These are phyloP conservation scores for Kalmanozyma brasiliensis DNA, from an alignment of 1,284 basidiomycete genomes.

Conservation along the genomic window DNA sequence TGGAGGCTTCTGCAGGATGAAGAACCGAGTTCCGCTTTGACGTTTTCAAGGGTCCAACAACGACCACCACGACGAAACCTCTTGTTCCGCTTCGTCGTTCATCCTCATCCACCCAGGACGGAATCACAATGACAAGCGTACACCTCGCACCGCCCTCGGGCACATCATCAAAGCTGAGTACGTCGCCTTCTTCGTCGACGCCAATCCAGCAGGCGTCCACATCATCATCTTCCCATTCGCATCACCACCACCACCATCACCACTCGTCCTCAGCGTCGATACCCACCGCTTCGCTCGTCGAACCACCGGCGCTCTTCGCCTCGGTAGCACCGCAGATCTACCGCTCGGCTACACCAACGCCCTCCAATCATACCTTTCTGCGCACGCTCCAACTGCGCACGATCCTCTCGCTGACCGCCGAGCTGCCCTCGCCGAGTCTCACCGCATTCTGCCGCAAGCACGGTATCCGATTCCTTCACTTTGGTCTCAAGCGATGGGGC, in stretches of 20 bases:
- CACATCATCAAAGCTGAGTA: constrained; percentile 4
- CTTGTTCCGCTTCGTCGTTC: too few species aligned
- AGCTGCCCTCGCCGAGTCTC: constrained; percentile 52
- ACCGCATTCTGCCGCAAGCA: constrained; percentile 43
- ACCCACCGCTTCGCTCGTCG: constrained; percentile 41
- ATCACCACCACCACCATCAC: constrained; percentile 16
- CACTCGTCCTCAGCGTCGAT: constrained; percentile 11
- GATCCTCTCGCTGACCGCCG: constrained; percentile 59
- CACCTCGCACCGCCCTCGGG: constrained; percentile 19
- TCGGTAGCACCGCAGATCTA: constrained; percentile 61
- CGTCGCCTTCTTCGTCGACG: constrained; percentile 1
- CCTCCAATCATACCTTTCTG: constrained; percentile 47
- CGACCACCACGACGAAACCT: too few species aligned
- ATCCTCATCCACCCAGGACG: not conserved
- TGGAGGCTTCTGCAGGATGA: constrained; percentile 4
- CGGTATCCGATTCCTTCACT: constrained; percentile 53
- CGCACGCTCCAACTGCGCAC: constrained; percentile 51
- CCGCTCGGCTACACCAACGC: constrained; percentile 47
- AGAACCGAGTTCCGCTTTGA: constrained; percentile 14
- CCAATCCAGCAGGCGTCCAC: constrained; percentile 1
- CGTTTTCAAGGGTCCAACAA: constrained; percentile 12
- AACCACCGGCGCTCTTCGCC: constrained; percentile 56
- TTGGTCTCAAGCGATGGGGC: constrained; percentile 43
- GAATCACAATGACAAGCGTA: constrained; percentile 15
- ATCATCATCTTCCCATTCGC: constrained; percentile 11